Evolutionary conservation across 371 early-diverging fungal genomes (phyloP), one percentile per base, ranked within the genome.

Genomic region (Amoeboaphelidium occidentale): DNA sequence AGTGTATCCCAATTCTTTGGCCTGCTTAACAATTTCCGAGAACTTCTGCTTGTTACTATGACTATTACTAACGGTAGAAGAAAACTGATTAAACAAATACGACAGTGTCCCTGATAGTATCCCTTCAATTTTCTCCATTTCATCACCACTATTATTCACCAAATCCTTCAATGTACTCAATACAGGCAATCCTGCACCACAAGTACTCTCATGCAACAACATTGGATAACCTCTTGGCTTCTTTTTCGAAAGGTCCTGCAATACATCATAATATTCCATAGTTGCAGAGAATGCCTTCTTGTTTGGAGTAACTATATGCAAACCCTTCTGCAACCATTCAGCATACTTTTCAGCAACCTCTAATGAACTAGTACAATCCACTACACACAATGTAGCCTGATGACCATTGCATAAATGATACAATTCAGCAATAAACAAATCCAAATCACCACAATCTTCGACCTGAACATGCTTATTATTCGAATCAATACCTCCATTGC

Each of bases 131-230:
- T 73, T 76, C 42, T 66, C 63, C 45, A 96, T 76, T 62, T 79
- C 73, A 61, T 96, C 97, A 17, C 91, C 92, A 2, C 92, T 88
- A 6, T 6, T 32, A 51, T 69, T 69, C 52, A 96, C 75, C 43
- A 96, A 60, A 59, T 90, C 86, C 24, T 70, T 70, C 51, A 96
- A 68, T 0, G 94, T 93, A 53, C 68, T 73, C 43, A 96, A 65
- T n/a, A 93, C 78, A 23, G 97, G 97, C 49, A 96, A 70, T 32
- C 97, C 97, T 28, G 97, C 97, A 22, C 65, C 97, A n/a, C 92
- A 94, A 20, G 92, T 93, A 27, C 84, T 71, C 64, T 96, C 97
- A 58, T 94, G 88, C 39, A 32, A 10, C 39, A 32, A 6, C 6
- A 10, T 32, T 10, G 6, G 10, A 32, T 32, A 6, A 32, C 17